Conservation (phyloP, 2,329 filamentous ascomycete species). For the Hypoxylon sp. region DNA sequence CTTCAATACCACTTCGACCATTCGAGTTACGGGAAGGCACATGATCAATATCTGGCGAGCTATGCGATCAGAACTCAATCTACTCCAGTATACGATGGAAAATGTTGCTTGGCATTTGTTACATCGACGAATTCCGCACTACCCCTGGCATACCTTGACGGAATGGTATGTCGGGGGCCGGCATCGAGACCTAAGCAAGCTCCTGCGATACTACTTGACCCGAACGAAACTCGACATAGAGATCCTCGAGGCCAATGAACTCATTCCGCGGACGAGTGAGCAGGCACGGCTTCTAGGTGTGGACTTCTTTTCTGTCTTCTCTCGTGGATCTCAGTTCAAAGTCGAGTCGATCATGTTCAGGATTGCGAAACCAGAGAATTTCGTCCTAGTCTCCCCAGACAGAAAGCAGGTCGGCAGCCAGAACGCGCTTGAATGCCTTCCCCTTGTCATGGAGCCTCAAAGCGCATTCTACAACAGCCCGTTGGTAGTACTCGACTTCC, state of each 20-base stretch:
- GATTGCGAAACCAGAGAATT: slow-evolving; percentile 97
- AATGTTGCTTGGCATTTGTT: slow-evolving; percentile 94
- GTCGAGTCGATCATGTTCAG: slow-evolving; percentile 99
- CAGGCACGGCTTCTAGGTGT: slow-evolving; percentile 93
- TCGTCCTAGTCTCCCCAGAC: slow-evolving; percentile 89
- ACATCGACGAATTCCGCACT: slow-evolving; percentile 89
- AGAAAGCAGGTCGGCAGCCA: slow-evolving; percentile 93
- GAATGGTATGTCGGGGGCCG: slow-evolving; percentile 82
- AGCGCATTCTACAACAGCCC: slow-evolving; percentile 95
- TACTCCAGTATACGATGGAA: slow-evolving; percentile 96
- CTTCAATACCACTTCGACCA: slow-evolving; percentile 92
- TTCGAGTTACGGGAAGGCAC: slow-evolving; percentile 92
- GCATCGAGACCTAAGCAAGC: slow-evolving; percentile 77
- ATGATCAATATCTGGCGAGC: slow-evolving; percentile 98
- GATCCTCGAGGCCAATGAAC: slow-evolving; percentile 90
- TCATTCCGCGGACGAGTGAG: slow-evolving; percentile 90
- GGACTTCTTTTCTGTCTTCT: slow-evolving; percentile 97
- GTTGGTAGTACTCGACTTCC: slow-evolving; percentile 92
- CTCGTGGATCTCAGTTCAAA: slow-evolving; percentile 96
- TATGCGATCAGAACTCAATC: slow-evolving; percentile 91
- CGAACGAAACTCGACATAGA: slow-evolving; percentile 88
- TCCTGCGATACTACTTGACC: slow-evolving; percentile 82
- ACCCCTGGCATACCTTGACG: slow-evolving; percentile 83
- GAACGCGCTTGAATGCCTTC: slow-evolving; percentile 93
- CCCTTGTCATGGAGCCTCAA: slow-evolving; percentile 96